phyloP scores from a whole-genome alignment of 139 green algal species.

The Chlamydomonas asymmetrica region DNA sequence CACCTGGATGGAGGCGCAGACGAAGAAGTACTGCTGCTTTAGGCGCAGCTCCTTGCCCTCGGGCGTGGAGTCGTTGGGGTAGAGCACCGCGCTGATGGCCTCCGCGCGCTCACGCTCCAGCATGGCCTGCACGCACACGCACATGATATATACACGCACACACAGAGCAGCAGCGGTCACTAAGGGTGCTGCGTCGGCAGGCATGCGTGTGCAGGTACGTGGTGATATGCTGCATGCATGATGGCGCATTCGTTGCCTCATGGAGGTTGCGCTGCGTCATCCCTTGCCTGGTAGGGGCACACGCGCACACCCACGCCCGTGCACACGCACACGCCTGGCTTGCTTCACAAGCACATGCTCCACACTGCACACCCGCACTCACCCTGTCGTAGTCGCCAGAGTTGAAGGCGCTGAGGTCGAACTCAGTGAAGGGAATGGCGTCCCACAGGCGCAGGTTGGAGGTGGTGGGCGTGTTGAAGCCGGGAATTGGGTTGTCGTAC shows the following conservation, averaged over 20 bases:
- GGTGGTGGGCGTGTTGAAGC: conserved; percentile 87
- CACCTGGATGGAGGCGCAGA: conserved; percentile 94
- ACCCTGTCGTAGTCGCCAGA: conserved; percentile 80
- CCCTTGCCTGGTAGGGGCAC: too few species aligned
- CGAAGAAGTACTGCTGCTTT: conserved; percentile 99
- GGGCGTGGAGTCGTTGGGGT: conserved; percentile 95
- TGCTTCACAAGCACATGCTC: too few species aligned
- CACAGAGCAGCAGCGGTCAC: background rate
- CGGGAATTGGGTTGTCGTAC: conserved; percentile 97
- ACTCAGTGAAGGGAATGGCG: conserved; percentile 86
- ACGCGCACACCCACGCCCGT: too few species aligned
- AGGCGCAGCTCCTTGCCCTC: conserved; percentile 98
- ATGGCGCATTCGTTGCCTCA: too few species aligned
- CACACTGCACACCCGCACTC: too few species aligned
- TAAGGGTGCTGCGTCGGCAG: background rate
- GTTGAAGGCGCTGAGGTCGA: conserved; percentile 93
- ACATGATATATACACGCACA: too few species aligned
- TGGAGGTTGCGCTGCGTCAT: too few species aligned
- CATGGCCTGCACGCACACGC: conserved; percentile 81
- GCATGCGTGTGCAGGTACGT: background rate
- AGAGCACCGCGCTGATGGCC: conserved; percentile 95
- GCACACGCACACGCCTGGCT: too few species aligned
- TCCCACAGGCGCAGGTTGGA: conserved; percentile 98
- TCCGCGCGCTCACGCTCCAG: conserved; percentile 81
- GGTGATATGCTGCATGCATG: background rate